Evolutionary conservation across 1,139 yeast genomes (phyloP).

Genomic region (Suhomyces taliae): DNA sequence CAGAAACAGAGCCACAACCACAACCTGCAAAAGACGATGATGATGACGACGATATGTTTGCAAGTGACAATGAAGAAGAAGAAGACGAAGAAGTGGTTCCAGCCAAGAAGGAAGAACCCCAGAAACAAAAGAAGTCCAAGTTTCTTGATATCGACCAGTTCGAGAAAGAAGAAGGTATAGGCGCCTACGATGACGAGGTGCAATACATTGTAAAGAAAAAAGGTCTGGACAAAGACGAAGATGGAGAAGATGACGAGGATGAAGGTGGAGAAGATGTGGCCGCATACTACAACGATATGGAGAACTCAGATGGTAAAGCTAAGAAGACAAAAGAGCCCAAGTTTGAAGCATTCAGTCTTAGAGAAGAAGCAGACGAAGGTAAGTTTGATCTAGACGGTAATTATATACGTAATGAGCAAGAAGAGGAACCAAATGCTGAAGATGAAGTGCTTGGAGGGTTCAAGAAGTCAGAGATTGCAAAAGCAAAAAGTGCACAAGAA

Average conservation of each 20-base stretch:
- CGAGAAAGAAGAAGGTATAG: slow-evolving; percentile 20
- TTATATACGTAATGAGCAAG: slow-evolving; percentile 44
- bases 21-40: slow-evolving; percentile 4
- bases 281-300: slow-evolving; percentile 8
- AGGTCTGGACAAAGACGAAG: slow-evolving; percentile 8
- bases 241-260: slow-evolving; percentile 5
- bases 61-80: slow-evolving; percentile 17
- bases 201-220: not conserved
- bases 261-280: slow-evolving; percentile 5
- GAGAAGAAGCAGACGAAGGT: slow-evolving; percentile 60
- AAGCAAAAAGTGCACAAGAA: slow-evolving; percentile 46
- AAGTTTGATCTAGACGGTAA: slow-evolving; percentile 64
- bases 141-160: slow-evolving; percentile 37
- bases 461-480: slow-evolving; percentile 46
- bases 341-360: slow-evolving; percentile 59
- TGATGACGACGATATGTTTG: slow-evolving; percentile 43
- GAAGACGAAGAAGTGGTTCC: not conserved
- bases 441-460: slow-evolving; percentile 51
- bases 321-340: slow-evolving; percentile 10
- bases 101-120: too few species aligned
- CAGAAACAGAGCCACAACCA: not conserved
- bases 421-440: slow-evolving; percentile 27
- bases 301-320: slow-evolving; percentile 4
- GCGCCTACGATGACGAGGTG: slow-evolving; percentile 13
- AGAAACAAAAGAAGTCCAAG: slow-evolving; percentile 9